Conservation (phyloP, 768 basidiomycete genomes). For the Phlebiopsis flavidoalba region DNA sequence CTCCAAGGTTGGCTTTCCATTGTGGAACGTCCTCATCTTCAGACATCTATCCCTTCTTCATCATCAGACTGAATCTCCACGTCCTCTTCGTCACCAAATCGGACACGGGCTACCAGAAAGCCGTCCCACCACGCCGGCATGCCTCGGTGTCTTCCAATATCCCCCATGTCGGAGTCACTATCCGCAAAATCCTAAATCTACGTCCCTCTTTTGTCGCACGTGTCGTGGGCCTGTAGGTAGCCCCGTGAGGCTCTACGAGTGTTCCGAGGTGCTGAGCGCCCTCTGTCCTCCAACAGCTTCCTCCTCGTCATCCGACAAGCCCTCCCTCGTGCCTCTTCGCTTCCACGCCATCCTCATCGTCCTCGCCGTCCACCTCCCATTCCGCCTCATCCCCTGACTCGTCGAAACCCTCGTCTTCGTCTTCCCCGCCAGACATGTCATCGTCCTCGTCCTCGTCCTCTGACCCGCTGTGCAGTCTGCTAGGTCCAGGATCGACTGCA, state of each 20-base stretch:
- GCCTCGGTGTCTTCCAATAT: conserved; percentile 26
- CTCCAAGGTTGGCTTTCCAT: conserved; percentile 71
- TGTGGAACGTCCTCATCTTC: conserved; percentile 46
- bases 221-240: conserved; percentile 29
- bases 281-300: conserved; percentile 29
- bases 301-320: too few species aligned
- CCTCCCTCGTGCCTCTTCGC: conserved; percentile 13
- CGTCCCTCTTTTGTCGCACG: conserved; percentile 35
- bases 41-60: conserved; percentile 35
- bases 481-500: conserved; percentile 31
- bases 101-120: conserved; percentile 26
- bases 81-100: conserved; percentile 42
- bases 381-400: conserved; percentile 9
- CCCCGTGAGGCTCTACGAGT: conserved; percentile 32
- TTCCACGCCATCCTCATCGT: conserved; percentile 26
- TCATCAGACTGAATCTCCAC: conserved; percentile 40
- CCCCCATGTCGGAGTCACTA: conserved; percentile 68
- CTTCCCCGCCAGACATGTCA: conserved; percentile 30
- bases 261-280: conserved; percentile 46
- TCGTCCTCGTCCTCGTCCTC: conserved; percentile 26
- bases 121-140: neutral
- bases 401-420: conserved; percentile 14
- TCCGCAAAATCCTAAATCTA: conserved; percentile 76
- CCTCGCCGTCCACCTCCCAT: conserved; percentile 19
- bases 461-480: conserved; percentile 10